Evolutionary conservation across 1,284 basidiomycete species (phyloP).

Genomic region (Ustilago tritici): DNA sequence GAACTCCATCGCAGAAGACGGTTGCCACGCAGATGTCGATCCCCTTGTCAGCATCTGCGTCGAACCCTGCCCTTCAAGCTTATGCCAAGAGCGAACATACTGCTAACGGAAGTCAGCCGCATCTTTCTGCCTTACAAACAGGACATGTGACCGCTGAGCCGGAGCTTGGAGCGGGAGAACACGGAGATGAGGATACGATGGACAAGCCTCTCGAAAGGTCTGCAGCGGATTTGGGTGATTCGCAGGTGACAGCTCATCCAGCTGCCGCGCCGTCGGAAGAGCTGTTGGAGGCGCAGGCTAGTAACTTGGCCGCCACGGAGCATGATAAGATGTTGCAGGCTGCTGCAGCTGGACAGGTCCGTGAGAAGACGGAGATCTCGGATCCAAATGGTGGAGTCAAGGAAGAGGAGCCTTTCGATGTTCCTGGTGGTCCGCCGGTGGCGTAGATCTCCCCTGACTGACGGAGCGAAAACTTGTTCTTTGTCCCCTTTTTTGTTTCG

Average conservation of each 20-base stretch:
- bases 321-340: slow-evolving; percentile 27
- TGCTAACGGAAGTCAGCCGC: slow-evolving; percentile 34
- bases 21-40: slow-evolving; percentile 62
- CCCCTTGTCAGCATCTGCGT: slow-evolving; percentile 54
- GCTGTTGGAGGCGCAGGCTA: slow-evolving; percentile 32
- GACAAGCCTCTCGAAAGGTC: slow-evolving; percentile 15
- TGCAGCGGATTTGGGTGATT: slow-evolving; percentile 5
- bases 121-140: slow-evolving; percentile 12
- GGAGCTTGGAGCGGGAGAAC: not conserved
- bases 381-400: not conserved
- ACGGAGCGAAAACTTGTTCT: not conserved
- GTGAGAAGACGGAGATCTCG: not conserved
- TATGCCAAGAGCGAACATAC: slow-evolving; percentile 35
- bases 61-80: slow-evolving; percentile 36
- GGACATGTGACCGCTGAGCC: slow-evolving; percentile 21
- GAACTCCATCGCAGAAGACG: slow-evolving; percentile 61
- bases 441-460: slow-evolving; percentile 4
- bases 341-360: slow-evolving; percentile 5
- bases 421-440: slow-evolving; percentile 24
- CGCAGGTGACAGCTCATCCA: slow-evolving; percentile 12
- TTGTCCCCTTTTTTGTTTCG: no score
- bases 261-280: slow-evolving; percentile 8
- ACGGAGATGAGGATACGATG: slow-evolving; percentile 2
- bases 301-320: slow-evolving; percentile 34
- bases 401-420: slow-evolving; percentile 20